These are phyloP conservation scores for Bryum argenteum DNA, from an alignment of 225 moss, liverwort and hornwort species.

Conservation along the genomic window DNA sequence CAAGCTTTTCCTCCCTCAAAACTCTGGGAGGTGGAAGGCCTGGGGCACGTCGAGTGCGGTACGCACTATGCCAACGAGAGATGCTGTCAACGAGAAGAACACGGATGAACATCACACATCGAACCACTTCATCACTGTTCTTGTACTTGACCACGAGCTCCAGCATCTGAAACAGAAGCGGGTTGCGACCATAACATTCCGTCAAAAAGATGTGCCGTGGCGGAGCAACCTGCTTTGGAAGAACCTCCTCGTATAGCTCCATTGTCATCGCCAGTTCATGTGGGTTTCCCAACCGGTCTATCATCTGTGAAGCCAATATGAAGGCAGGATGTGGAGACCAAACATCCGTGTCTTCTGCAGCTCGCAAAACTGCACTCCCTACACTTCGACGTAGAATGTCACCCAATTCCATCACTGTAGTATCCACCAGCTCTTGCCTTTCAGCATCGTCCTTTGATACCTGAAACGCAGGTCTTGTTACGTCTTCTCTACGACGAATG, in stretches of 20 bases:
- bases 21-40: conserved; percentile 65
- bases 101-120: conserved; percentile 83
- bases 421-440: conserved; percentile 35
- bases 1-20: conserved; percentile 68
- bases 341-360: conserved; percentile 55
- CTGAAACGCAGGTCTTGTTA: conserved; percentile 29
- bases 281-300: conserved; percentile 83
- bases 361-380: conserved; percentile 51
- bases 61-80: conserved; percentile 80
- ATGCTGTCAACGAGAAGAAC: conserved; percentile 91
- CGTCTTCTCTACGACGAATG: conserved; percentile 39
- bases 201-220: conserved; percentile 84
- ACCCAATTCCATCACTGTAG: conserved; percentile 62
- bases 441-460: conserved; percentile 17
- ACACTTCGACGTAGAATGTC: conserved; percentile 70
- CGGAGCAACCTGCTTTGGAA: conserved; percentile 89
- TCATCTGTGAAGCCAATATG: conserved; percentile 70
- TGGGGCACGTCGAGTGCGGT: conserved; percentile 72
- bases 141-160: conserved; percentile 75
- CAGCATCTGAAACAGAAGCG: conserved; percentile 87
- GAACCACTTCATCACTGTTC: conserved; percentile 55
- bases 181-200: conserved; percentile 78
- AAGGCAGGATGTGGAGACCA: conserved; percentile 83
- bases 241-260: conserved; percentile 98
- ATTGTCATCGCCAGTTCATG: conserved; percentile 91